phyloP scores from a whole-genome alignment of 2,329 filamentous ascomycete species.

The Coleophoma crateriformis region DNA sequence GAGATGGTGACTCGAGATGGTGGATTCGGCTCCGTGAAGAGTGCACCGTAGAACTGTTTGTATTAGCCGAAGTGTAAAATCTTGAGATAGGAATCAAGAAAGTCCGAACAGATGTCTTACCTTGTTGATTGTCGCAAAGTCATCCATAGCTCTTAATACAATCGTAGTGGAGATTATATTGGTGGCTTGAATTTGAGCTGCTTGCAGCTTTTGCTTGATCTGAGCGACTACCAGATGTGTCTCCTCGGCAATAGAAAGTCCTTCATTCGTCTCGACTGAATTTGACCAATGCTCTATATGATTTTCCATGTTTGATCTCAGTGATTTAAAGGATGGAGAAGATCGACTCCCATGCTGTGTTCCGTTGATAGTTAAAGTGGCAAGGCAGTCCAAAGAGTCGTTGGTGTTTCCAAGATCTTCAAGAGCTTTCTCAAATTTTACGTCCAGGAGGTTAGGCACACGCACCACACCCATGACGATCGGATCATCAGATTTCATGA shows the following conservation, averaged over 20 bases:
- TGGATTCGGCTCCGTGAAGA: slow-evolving; percentile 76
- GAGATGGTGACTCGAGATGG: slow-evolving; percentile 81
- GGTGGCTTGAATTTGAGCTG: slow-evolving; percentile 28
- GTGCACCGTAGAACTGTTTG: slow-evolving; percentile 56
- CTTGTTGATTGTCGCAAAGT: slow-evolving; percentile 71
- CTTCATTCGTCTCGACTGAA: background rate
- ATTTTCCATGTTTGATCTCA: background rate
- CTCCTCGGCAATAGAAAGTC: slow-evolving; percentile 37
- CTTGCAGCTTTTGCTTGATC: slow-evolving; percentile 35
- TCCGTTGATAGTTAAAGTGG: background rate
- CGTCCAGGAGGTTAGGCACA: slow-evolving; percentile 63
- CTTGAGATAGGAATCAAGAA: background rate
- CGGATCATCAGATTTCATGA: slow-evolving; percentile 33
- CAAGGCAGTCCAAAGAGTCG: background rate
- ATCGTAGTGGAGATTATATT: slow-evolving; percentile 55
- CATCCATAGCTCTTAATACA: slow-evolving; percentile 71
- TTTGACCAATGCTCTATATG: slow-evolving; percentile 15
- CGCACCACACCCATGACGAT: slow-evolving; percentile 30
- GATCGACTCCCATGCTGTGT: background rate
- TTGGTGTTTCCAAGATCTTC: slow-evolving; percentile 2
- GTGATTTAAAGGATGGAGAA: background rate
- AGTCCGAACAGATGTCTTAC: slow-evolving; percentile 7
- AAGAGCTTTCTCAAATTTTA: slow-evolving; percentile 40
- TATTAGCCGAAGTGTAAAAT: background rate
- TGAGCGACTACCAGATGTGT: slow-evolving; percentile 40